Evolutionary conservation across 148 eudicot genomes (phyloP).

Genomic region (Dianthus caryophyllus): DNA sequence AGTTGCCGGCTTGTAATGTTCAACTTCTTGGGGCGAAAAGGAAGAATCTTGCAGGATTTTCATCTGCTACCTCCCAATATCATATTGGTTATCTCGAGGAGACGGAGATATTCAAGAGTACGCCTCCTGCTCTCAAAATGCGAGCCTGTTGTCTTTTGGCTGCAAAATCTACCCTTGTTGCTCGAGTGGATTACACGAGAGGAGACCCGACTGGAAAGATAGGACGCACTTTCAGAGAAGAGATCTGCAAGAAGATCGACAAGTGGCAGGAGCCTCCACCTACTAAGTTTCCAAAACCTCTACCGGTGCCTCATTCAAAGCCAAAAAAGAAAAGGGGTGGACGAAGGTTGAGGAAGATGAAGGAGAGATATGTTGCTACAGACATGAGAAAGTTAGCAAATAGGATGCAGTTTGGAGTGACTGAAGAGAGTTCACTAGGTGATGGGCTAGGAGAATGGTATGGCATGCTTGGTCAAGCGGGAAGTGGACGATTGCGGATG

Average conservation of each 20-base stretch:
- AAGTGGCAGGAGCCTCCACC: constrained; percentile 99
- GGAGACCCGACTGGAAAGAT: constrained; percentile 84
- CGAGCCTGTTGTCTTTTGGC: constrained; percentile 89
- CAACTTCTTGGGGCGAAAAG: constrained; percentile 89
- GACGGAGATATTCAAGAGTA: constrained; percentile 79
- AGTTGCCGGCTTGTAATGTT: constrained; percentile 98
- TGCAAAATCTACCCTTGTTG: constrained; percentile 81
- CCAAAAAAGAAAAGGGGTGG: constrained; percentile 99
- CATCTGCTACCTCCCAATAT: constrained; percentile 84
- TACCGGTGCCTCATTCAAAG: constrained; percentile 98
- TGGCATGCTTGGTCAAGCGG: constrained; percentile 99
- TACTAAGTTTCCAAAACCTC: constrained; percentile 94
- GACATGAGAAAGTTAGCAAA: constrained; percentile 97
- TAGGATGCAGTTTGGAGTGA: constrained; percentile 91
- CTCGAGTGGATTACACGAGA: constrained; percentile 81
- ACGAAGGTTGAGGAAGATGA: constrained; percentile 88
- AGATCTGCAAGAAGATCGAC: constrained; percentile 86
- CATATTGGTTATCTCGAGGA: constrained; percentile 91
- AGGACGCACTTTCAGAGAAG: constrained; percentile 71
- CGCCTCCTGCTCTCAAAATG: constrained; percentile 81
- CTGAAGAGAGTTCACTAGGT: constrained; percentile 94
- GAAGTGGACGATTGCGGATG: constrained; percentile 87
- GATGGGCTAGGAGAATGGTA: constrained; percentile 99
- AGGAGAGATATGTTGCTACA: constrained; percentile 88
- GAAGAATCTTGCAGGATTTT: constrained; percentile 90